Conservation (phyloP, 2,329 filamentous ascomycete genomes). For the Fusarium drepaniforme region DNA sequence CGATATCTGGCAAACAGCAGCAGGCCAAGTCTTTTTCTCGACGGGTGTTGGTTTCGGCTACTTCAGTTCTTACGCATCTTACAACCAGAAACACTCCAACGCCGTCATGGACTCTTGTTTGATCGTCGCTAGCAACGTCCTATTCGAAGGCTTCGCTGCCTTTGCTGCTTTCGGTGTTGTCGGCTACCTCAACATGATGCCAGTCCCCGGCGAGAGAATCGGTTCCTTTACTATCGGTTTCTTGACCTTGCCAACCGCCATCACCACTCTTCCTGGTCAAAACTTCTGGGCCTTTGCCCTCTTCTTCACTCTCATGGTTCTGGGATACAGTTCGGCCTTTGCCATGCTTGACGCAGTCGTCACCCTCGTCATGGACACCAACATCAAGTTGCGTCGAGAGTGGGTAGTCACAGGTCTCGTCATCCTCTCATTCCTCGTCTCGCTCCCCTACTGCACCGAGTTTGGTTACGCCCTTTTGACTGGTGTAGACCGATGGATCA, state of each 20-base stretch:
- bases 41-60: conserved; percentile 70
- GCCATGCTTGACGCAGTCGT: conserved; percentile 70
- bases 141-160: conserved; percentile 67
- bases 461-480: conserved; percentile 68
- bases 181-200: conserved; percentile 56
- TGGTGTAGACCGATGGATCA: conserved; percentile 68
- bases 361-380: conserved; percentile 65
- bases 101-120: conserved; percentile 70
- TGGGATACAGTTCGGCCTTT: conserved; percentile 70
- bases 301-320: conserved; percentile 69
- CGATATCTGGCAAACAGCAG: conserved; percentile 69
- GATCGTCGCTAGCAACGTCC: conserved; percentile 66
- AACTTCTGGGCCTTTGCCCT: conserved; percentile 70
- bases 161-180: conserved; percentile 67
- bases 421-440: conserved; percentile 64
- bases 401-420: conserved; percentile 63
- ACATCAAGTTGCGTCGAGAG: conserved; percentile 51
- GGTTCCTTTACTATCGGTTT: conserved; percentile 70
- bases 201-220: conserved; percentile 54
- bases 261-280: conserved; percentile 67
- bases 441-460: conserved; percentile 67
- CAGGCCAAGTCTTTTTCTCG: conserved; percentile 71
- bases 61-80: conserved; percentile 69
- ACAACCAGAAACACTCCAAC: conserved; percentile 69
- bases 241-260: conserved; percentile 67